Conservation (phyloP, 2,329 filamentous ascomycete genomes). For the Akanthomyces dipterigenus region DNA sequence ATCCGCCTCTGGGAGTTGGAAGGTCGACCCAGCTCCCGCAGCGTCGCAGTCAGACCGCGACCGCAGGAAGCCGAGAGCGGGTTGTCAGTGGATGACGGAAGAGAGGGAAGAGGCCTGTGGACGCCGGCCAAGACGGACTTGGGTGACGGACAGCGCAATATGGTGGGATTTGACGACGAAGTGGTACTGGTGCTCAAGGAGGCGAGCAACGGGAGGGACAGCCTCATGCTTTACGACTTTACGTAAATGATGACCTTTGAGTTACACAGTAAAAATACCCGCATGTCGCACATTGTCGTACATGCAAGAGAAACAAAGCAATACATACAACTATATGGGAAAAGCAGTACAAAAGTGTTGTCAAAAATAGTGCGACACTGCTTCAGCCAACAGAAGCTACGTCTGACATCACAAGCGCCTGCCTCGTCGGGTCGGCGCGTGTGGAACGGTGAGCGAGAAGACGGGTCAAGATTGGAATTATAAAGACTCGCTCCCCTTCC, state of each 20-base stretch:
- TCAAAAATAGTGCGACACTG: neutral
- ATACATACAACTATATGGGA: neutral
- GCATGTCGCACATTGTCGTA: neutral
- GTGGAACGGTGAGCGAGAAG: neutral
- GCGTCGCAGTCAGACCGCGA: constrained; percentile 45
- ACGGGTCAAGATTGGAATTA: neutral
- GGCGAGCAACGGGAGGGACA: constrained; percentile 58
- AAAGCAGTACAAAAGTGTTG: neutral
- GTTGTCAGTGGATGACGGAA: constrained; percentile 14
- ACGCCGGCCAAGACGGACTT: neutral
- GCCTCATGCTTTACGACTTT: constrained; percentile 82
- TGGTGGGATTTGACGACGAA: constrained; percentile 86
- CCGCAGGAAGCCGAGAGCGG: neutral
- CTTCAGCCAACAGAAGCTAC: no score
- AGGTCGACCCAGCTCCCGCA: constrained; percentile 51
- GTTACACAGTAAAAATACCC: neutral
- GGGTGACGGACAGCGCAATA: constrained; percentile 42
- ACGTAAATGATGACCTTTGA: constrained; percentile 34
- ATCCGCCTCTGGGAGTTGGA: constrained; percentile 87
- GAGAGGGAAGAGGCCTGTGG: neutral
- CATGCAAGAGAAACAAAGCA: neutral
- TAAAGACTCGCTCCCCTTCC: no score
- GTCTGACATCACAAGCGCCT: no score
- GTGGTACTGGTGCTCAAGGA: constrained; percentile 83
- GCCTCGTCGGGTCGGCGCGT: no score